phyloP scores from a whole-genome alignment of 2,329 filamentous ascomycete species.

The Didymella pomorum region DNA sequence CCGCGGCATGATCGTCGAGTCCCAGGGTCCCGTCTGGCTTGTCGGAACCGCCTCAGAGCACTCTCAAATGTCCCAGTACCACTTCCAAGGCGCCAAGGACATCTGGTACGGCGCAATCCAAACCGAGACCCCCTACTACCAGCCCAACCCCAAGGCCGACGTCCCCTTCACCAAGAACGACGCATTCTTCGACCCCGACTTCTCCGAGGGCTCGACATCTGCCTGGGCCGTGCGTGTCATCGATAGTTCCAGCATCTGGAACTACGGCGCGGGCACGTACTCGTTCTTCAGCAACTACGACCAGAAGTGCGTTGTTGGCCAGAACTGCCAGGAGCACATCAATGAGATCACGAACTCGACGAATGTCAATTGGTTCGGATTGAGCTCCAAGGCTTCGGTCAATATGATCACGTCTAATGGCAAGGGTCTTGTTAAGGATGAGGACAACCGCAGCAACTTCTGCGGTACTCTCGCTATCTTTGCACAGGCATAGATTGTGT shows the following conservation, averaged over 20 bases:
- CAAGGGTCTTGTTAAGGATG: constrained; percentile 49
- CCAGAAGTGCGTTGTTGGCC: constrained; percentile 56
- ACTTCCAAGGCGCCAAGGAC: constrained; percentile 67
- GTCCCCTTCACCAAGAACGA: constrained; percentile 63
- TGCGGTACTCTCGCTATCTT: constrained; percentile 57
- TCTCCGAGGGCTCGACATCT: constrained; percentile 49
- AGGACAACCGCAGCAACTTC: constrained; percentile 59
- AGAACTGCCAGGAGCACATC: constrained; percentile 63
- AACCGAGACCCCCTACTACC: constrained; percentile 76
- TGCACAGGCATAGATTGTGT: constrained; percentile 23
- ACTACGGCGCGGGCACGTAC: constrained; percentile 62
- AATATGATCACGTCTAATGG: constrained; percentile 58
- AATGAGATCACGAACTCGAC: constrained; percentile 54
- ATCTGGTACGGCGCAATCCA: constrained; percentile 71
- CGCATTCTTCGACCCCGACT: constrained; percentile 55
- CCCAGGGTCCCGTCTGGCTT: constrained; percentile 78
- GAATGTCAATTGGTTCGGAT: constrained; percentile 57
- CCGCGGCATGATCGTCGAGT: constrained; percentile 83
- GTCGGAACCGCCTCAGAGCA: constrained; percentile 73
- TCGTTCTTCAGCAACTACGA: constrained; percentile 67
- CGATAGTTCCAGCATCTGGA: constrained; percentile 52
- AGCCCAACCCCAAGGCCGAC: constrained; percentile 68
- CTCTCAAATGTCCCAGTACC: constrained; percentile 74
- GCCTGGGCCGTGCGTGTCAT: constrained; percentile 58
- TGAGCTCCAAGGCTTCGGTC: constrained; percentile 59